A percentile compares a stretch with the other conserved stretches of the same genome.
Conservation (phyloP, 2,329 filamentous ascomycete genomes). For the Stachybotrys chlorohalonatus region DNA sequence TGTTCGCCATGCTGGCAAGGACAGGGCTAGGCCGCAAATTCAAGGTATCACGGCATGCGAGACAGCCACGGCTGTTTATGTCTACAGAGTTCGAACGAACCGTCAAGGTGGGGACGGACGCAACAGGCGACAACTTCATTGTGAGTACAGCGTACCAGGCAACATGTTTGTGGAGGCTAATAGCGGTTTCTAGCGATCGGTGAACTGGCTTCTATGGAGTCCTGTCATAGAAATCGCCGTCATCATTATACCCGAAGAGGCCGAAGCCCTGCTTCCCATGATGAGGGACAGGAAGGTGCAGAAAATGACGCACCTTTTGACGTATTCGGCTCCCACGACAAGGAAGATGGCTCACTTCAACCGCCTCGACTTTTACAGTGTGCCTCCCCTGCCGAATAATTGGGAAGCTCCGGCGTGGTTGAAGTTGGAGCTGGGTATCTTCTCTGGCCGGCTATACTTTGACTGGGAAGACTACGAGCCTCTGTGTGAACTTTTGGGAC, state of each 20-base stretch:
- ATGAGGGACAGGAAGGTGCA: slow-evolving; percentile 16
- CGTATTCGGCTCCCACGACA: slow-evolving; percentile 44
- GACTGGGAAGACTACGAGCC: slow-evolving; percentile 34
- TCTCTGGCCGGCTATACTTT: slow-evolving; percentile 53
- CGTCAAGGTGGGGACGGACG: slow-evolving; percentile 10
- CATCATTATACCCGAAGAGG: slow-evolving; percentile 54
- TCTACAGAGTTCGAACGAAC: slow-evolving; percentile 18
- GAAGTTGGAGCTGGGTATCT: slow-evolving; percentile 47
- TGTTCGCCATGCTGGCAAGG: slow-evolving; percentile 19
- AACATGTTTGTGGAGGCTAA: neutral
- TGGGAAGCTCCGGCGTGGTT: slow-evolving; percentile 45
- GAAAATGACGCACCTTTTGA: slow-evolving; percentile 27
- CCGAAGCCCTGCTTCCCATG: slow-evolving; percentile 40
- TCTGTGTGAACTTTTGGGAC: slow-evolving; percentile 23
- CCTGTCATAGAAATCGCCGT: slow-evolving; percentile 35
- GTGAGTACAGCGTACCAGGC: slow-evolving; percentile 3
- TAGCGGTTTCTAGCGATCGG: slow-evolving; percentile 25
- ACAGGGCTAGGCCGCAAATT: slow-evolving; percentile 27
- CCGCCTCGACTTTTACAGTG: slow-evolving; percentile 38
- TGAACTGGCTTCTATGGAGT: slow-evolving; percentile 54
- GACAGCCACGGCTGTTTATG: slow-evolving; percentile 16
- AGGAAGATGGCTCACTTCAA: slow-evolving; percentile 50
- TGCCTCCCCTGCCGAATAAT: slow-evolving; percentile 35
- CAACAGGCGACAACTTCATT: slow-evolving; percentile 12
- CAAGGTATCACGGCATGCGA: slow-evolving; percentile 9